phyloP scores from a whole-genome alignment of 2,329 filamentous ascomycete genomes.

The Sphaceloma murrayae region DNA sequence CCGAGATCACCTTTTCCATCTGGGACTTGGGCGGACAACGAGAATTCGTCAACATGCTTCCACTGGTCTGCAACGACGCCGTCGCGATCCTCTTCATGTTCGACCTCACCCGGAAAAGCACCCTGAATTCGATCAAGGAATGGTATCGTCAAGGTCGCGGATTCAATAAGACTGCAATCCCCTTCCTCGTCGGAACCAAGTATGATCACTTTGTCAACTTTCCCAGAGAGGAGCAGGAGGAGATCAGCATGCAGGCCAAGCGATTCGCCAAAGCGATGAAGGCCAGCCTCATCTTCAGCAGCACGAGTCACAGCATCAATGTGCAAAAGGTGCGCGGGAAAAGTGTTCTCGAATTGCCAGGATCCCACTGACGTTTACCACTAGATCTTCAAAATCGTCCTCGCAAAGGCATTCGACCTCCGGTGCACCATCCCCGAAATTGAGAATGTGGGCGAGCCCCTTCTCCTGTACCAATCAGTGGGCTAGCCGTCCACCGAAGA shows the following conservation, averaged over 20 bases:
- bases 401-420: slow-evolving; percentile 96
- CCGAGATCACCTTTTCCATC: slow-evolving; percentile 98
- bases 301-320: slow-evolving; percentile 98
- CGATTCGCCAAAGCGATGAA: slow-evolving; percentile 98
- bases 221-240: slow-evolving; percentile 91
- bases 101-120: slow-evolving; percentile 94
- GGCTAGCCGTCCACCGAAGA: slow-evolving; percentile 18
- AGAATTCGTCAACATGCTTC: slow-evolving; percentile 99
- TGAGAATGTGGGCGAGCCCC: slow-evolving; percentile 91
- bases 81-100: slow-evolving; percentile 99
- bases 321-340: slow-evolving; percentile 72
- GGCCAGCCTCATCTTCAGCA: slow-evolving; percentile 94
- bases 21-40: slow-evolving; percentile 97
- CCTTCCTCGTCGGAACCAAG: slow-evolving; percentile 92
- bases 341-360: neutral
- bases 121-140: slow-evolving; percentile 97
- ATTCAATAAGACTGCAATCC: slow-evolving; percentile 99
- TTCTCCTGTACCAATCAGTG: slow-evolving; percentile 67
- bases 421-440: slow-evolving; percentile 99
- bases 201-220: slow-evolving; percentile 99
- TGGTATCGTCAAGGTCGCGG: slow-evolving; percentile 97
- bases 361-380: slow-evolving; percentile 9
- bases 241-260: slow-evolving; percentile 94
- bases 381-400: slow-evolving; percentile 98
- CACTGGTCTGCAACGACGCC: slow-evolving; percentile 97